Evolutionary conservation across 1,284 basidiomycete species (phyloP), one percentile per base, ranked within the genome.

Genomic region (Boletus nobilissimus): DNA sequence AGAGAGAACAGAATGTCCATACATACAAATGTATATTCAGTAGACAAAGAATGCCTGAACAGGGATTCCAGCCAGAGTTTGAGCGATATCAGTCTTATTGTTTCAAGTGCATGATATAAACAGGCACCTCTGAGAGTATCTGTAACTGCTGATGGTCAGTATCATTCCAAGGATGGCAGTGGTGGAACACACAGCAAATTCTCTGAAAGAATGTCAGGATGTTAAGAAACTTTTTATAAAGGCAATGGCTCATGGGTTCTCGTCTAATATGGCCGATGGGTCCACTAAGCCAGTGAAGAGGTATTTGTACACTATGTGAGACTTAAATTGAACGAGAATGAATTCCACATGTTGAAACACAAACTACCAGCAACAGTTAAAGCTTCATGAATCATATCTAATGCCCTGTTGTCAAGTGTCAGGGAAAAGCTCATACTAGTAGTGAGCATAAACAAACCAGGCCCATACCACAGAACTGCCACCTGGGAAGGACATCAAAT

Each of bases 261-360:
- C 36, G 4, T 13, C 14, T 10, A n/a, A 26, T 13, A 32, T 8
- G 26, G 54, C 39, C 5, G 22, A n/a, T 40, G 79, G 70, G 38
- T 63, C 18, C 14, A n/a, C n/a, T n/a, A 81, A 16, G 13, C 68
- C 68, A 32, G 32, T 60, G 26, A 77, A 38, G 7, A 81, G 60
- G 62, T 69, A 66, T 60, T 81, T 81, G 68, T 74, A 82, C 10
- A 29, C 81, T 81, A n/a, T 26, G 29, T 4, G n/a, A 11, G 24
- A n/a, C n/a, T n/a, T n/a, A n/a, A 34, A 13, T 29, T 9, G 14
- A 67, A 3, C n/a, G n/a, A n/a, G n/a, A n/a, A n/a, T n/a, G n/a
- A n/a, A n/a, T n/a, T n/a, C n/a, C n/a, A n/a, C n/a, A 34, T 48
- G 26, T 34, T 32, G 18, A 54, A 16, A 60, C 18, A 64, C 79